phyloP scores from a whole-genome alignment of 345 rosid genomes.

The Salix udensis region DNA sequence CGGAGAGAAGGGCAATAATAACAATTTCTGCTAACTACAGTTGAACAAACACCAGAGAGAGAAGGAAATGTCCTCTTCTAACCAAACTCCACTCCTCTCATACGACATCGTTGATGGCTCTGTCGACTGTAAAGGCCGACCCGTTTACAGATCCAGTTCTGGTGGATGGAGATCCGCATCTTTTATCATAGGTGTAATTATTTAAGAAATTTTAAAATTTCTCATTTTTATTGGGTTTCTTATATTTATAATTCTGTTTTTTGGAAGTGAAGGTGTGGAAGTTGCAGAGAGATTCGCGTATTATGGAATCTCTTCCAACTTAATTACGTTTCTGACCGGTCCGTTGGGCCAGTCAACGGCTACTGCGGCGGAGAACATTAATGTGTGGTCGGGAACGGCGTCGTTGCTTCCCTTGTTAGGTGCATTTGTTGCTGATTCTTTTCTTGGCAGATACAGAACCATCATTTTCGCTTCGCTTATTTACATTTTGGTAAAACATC shows the following conservation, averaged over 20 bases:
- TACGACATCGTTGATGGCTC: constrained; percentile 18
- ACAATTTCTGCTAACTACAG: no score
- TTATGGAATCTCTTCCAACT: constrained; percentile 19
- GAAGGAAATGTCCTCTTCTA: neutral
- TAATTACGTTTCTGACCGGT: constrained; percentile 25
- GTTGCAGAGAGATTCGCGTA: constrained; percentile 25
- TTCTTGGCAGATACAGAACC: constrained; percentile 24
- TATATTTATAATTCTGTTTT: neutral
- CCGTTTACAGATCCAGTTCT: constrained; percentile 11
- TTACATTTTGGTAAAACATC: constrained; percentile 16
- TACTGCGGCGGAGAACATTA: constrained; percentile 26
- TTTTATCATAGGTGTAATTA: constrained; percentile 5
- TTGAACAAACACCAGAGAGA: neutral
- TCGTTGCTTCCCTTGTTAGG: constrained; percentile 22
- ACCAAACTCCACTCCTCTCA: constrained; percentile 7
- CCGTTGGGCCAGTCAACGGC: constrained; percentile 29
- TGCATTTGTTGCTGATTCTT: constrained; percentile 26
- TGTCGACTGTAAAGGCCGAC: constrained; percentile 13
- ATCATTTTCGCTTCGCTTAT: constrained; percentile 19
- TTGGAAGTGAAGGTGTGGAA: constrained; percentile 11
- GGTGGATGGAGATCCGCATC: constrained; percentile 24
- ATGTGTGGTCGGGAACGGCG: constrained; percentile 14
- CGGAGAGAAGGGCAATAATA: no score
- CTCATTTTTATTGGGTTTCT: neutral
- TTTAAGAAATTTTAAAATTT: neutral